These are phyloP conservation scores for Malus hybrid DNA, from an alignment of 331 rosid genomes.

Conservation along the genomic window DNA sequence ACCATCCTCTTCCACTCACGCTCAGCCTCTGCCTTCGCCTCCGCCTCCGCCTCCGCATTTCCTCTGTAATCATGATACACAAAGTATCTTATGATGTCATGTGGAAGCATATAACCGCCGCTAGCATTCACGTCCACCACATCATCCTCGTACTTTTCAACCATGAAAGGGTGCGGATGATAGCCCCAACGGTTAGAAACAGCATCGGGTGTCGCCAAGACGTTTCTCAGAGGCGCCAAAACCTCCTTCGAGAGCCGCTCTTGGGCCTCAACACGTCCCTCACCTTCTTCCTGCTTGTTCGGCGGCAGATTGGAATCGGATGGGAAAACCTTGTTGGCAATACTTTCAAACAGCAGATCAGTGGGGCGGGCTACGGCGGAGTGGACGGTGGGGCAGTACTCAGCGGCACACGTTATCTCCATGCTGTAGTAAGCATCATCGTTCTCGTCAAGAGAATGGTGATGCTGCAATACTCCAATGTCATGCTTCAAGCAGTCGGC, in stretches of 20 bases:
- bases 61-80: not conserved
- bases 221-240: conserved; percentile 18
- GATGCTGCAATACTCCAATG: not conserved
- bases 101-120: not conserved
- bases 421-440: not conserved
- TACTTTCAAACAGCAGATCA: conserved; percentile 9
- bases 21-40: no score
- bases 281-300: conserved; percentile 12
- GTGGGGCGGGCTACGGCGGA: conserved; percentile 16
- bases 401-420: conserved; percentile 18
- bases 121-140: no score
- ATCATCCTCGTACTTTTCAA: no score
- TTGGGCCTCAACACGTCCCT: conserved; percentile 7
- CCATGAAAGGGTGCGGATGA: not conserved
- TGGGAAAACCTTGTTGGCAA: conserved; percentile 16
- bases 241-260: conserved; percentile 21
- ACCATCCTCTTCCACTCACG: not conserved
- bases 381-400: conserved; percentile 16
- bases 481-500: conserved; percentile 24
- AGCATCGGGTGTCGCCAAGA: not conserved
- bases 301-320: not conserved
- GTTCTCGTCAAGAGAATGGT: not conserved
- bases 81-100: not conserved
- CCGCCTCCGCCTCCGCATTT: not conserved
- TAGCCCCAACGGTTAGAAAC: not conserved